Evolutionary conservation across 345 rosid species (phyloP).

Genomic region (Pistacia vera): DNA sequence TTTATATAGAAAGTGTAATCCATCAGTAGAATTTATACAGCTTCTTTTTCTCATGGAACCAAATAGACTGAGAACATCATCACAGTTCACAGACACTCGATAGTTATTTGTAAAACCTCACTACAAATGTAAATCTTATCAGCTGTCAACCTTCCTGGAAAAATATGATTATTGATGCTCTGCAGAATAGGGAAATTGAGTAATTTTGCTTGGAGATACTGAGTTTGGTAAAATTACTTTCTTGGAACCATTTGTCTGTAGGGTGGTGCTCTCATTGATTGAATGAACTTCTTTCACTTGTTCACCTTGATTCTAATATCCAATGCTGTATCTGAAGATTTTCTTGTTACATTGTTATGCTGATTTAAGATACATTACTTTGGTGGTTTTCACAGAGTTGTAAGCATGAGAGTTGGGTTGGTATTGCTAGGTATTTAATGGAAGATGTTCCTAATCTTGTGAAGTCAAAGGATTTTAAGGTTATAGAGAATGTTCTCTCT

Average conservation of each 20-base stretch:
- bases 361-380: constrained; percentile 16
- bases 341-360: background rate
- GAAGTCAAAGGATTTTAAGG: constrained; percentile 62
- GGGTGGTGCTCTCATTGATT: background rate
- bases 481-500: constrained; percentile 45
- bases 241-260: background rate
- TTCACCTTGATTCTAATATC: background rate
- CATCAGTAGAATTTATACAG: background rate
- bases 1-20: background rate
- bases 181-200: background rate
- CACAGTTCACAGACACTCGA: background rate
- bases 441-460: constrained; percentile 69
- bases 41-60: constrained; percentile 9
- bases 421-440: constrained; percentile 69
- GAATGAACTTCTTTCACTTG: background rate
- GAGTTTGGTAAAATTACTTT: background rate
- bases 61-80: background rate
- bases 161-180: background rate
- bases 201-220: background rate
- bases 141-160: background rate
- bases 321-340: background rate
- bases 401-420: constrained; percentile 75
- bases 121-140: background rate
- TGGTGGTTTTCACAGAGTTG: constrained; percentile 57
- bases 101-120: background rate